These are phyloP conservation scores for Trichosanthes truncata DNA, from an alignment of 306 rosid genomes.

Conservation along the genomic window DNA sequence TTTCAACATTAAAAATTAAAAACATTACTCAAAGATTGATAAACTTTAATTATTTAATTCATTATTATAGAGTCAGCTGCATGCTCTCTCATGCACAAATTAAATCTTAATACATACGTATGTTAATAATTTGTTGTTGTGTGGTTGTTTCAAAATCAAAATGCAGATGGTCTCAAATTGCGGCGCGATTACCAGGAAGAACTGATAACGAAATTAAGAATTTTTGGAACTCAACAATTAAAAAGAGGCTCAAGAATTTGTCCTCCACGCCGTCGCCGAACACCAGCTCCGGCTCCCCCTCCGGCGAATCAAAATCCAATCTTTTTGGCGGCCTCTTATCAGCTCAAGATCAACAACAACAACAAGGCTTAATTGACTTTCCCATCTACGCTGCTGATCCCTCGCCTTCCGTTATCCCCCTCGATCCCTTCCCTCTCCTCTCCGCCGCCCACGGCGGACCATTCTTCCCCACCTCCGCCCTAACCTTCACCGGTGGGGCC, in stretches of 20 bases:
- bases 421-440: conserved; percentile 30
- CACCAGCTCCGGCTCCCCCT: conserved; percentile 47
- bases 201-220: conserved; percentile 94
- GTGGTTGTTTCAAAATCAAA: background rate
- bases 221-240: conserved; percentile 93
- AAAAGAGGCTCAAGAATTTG: conserved; percentile 74
- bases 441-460: conserved; percentile 24
- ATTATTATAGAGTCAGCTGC: background rate
- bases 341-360: conserved; percentile 13
- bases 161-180: conserved; percentile 96
- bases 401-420: conserved; percentile 19
- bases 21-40: background rate
- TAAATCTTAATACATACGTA: background rate
- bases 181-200: conserved; percentile 82
- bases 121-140: background rate
- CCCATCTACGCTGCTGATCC: conserved; percentile 38
- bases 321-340: conserved; percentile 21
- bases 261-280: conserved; percentile 48
- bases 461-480: background rate
- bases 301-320: conserved; percentile 24
- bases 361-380: conserved; percentile 15
- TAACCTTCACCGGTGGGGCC: conserved; percentile 7
- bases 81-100: background rate
- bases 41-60: background rate
- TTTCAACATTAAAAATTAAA: background rate